Conservation (phyloP, 805 yeast genomes). For the Ogataea salicorniae region DNA sequence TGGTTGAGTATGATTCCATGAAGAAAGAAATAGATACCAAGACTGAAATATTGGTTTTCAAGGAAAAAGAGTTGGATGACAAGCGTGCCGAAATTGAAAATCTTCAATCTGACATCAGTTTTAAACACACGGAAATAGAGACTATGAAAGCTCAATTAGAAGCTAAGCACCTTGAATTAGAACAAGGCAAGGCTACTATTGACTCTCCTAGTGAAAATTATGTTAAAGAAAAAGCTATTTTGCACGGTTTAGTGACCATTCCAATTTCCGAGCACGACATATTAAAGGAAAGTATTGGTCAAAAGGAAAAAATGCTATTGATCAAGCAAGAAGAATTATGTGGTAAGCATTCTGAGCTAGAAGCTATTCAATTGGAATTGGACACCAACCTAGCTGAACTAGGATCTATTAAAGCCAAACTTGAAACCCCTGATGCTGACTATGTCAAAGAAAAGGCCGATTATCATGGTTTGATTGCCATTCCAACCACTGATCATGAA, state of each 20-base stretch:
- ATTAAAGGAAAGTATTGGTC: neutral
- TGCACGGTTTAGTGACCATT: constrained; percentile 13
- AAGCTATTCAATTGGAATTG: neutral
- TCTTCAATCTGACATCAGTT: constrained; percentile 1
- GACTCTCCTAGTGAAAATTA: constrained; percentile 20
- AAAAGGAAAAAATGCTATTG: neutral
- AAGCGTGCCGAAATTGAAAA: neutral
- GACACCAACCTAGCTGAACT: neutral
- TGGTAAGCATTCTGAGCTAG: neutral
- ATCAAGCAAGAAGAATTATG: neutral
- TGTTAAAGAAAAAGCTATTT: constrained; percentile 14
- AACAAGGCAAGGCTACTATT: constrained; percentile 13
- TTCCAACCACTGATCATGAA: constrained; percentile 5
- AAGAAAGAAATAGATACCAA: neutral
- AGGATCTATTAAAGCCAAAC: neutral
- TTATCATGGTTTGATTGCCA: constrained; percentile 1
- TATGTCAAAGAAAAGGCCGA: constrained; percentile 1
- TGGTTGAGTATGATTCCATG: constrained; percentile 19
- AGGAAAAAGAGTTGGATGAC: neutral
- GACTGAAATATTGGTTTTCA: too few species aligned
- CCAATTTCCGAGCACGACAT: constrained; percentile 13
- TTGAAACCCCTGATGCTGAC: constrained; percentile 2
- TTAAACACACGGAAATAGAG: neutral
- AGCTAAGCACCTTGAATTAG: constrained; percentile 17
- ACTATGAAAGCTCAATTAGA: neutral